These are phyloP conservation scores for Polygonum aviculare DNA, from an alignment of 148 eudicot genomes.

Conservation along the genomic window DNA sequence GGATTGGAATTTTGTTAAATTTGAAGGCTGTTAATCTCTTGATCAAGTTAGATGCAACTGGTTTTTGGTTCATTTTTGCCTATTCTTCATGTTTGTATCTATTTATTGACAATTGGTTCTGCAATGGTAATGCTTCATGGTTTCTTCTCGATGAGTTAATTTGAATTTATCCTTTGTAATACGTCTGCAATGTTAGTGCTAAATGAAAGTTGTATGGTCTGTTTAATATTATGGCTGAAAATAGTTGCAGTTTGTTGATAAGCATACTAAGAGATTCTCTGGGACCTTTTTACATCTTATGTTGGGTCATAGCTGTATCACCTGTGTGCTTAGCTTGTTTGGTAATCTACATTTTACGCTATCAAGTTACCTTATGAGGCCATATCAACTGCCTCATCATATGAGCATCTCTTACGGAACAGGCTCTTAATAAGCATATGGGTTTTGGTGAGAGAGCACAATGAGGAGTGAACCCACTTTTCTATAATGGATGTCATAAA, in stretches of 20 bases:
- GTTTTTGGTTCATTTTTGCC: background rate
- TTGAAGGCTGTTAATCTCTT: background rate
- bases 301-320: too few species aligned
- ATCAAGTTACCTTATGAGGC: too few species aligned
- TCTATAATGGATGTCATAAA: too few species aligned
- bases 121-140: background rate
- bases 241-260: background rate
- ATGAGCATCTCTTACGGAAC: background rate
- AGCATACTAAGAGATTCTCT: too few species aligned
- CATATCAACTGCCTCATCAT: background rate
- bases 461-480: too few species aligned
- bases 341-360: background rate
- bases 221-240: background rate
- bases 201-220: background rate
- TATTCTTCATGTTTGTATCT: background rate
- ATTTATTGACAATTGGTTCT: background rate
- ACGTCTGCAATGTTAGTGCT: too few species aligned
- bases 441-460: too few species aligned
- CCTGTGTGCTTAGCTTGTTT: too few species aligned
- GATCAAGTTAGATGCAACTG: background rate
- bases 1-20: background rate
- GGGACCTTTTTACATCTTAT: too few species aligned
- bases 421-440: too few species aligned
- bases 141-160: background rate
- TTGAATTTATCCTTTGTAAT: background rate